Conservation (phyloP, 2,329 filamentous ascomycete genomes). For the Beauveria bassiana region DNA sequence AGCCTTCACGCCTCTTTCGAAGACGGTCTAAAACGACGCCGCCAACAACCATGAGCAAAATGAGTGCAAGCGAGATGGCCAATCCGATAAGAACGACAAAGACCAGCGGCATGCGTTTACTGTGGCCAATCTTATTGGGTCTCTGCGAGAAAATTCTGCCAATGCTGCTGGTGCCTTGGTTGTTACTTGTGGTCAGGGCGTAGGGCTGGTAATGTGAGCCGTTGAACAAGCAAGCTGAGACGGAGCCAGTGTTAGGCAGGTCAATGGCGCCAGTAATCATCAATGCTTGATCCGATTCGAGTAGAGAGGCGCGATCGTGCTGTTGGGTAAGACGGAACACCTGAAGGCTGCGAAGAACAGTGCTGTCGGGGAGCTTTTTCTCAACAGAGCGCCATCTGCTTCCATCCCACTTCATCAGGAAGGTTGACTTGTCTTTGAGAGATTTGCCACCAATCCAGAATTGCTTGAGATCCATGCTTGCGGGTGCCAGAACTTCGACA, state of each 20-base stretch:
- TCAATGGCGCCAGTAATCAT: slow-evolving; percentile 79
- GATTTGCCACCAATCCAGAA: slow-evolving; percentile 77
- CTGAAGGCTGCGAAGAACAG: slow-evolving; percentile 71
- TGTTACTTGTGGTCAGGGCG: slow-evolving; percentile 62
- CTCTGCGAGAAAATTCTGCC: slow-evolving; percentile 78
- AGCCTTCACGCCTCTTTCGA: slow-evolving; percentile 71
- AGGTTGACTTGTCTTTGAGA: slow-evolving; percentile 56
- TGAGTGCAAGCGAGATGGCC: slow-evolving; percentile 67
- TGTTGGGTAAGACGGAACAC: slow-evolving; percentile 63
- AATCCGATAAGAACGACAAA: slow-evolving; percentile 76
- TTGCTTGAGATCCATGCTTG: slow-evolving; percentile 61
- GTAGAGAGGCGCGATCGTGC: slow-evolving; percentile 56
- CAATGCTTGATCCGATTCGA: slow-evolving; percentile 62
- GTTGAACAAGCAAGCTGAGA: slow-evolving; percentile 82
- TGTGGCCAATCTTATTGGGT: slow-evolving; percentile 57
- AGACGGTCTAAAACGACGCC: slow-evolving; percentile 70
- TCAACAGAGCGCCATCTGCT: slow-evolving; percentile 60
- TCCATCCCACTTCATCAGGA: slow-evolving; percentile 76
- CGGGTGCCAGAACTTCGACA: slow-evolving; percentile 67
- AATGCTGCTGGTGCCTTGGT: slow-evolving; percentile 64
- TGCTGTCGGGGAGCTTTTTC: slow-evolving; percentile 54
- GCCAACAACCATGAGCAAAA: slow-evolving; percentile 67
- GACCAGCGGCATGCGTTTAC: slow-evolving; percentile 58
- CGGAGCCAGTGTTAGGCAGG: slow-evolving; percentile 68
- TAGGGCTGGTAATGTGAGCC: slow-evolving; percentile 73